These are phyloP conservation scores for Paspalum vaginatum DNA, from an alignment of 176 grass and related monocot genomes.

Conservation along the genomic window DNA sequence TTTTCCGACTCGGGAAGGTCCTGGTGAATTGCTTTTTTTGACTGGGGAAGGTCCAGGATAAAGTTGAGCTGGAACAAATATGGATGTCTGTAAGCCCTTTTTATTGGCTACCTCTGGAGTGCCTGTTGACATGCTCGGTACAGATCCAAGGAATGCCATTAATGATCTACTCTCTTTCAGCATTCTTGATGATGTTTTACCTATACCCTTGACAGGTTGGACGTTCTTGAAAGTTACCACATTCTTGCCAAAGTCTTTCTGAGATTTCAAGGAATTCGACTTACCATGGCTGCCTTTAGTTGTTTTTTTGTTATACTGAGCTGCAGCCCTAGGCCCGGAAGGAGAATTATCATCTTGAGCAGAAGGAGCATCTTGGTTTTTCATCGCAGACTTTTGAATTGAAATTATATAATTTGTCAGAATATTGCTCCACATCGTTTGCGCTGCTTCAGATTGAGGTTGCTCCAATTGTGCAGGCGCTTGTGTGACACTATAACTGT, in stretches of 20 bases:
- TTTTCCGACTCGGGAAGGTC: constrained; percentile 4
- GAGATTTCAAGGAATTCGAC: constrained; percentile 21
- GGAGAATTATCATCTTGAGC: constrained; percentile 30
- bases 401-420: constrained; percentile 41
- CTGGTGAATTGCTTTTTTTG: constrained; percentile 14
- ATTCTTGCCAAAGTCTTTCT: constrained; percentile 14
- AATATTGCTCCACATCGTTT: constrained; percentile 38
- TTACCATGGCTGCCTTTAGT: constrained; percentile 22
- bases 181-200: constrained; percentile 21
- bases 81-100: constrained; percentile 26
- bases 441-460: constrained; percentile 1
- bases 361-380: constrained; percentile 25
- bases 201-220: not conserved
- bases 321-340: constrained; percentile 10
- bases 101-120: constrained; percentile 23
- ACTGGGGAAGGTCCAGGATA: not conserved
- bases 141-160: constrained; percentile 39
- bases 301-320: constrained; percentile 22
- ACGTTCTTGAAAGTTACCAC: not conserved
- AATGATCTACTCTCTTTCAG: constrained; percentile 38
- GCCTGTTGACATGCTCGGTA: constrained; percentile 7
- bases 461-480: constrained; percentile 1
- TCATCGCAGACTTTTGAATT: constrained; percentile 21
- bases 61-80: constrained; percentile 6
- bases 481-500: constrained; percentile 14